phyloP scores from a whole-genome alignment of 257 asterid genomes.

The Eucommia ulmoides region DNA sequence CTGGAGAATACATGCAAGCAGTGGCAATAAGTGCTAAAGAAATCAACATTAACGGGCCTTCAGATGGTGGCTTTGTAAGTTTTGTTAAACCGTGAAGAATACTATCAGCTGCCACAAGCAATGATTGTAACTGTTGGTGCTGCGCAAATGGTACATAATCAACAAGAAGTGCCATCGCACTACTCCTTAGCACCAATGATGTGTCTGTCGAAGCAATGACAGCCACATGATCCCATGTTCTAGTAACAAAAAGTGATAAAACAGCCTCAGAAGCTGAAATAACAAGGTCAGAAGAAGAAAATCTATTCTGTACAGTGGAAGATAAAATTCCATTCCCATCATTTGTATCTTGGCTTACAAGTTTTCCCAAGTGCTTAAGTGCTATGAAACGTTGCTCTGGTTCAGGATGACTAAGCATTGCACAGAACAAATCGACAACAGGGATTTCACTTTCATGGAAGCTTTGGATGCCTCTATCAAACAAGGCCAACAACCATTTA shows the following conservation, averaged over 20 bases:
- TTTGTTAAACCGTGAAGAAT: constrained; percentile 59
- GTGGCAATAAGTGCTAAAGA: constrained; percentile 74
- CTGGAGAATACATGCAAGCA: constrained; percentile 68
- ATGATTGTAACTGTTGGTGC: constrained; percentile 53
- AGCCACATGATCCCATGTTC: constrained; percentile 79
- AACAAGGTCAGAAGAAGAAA: constrained; percentile 23
- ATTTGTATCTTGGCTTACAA: constrained; percentile 47
- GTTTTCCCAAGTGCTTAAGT: constrained; percentile 64
- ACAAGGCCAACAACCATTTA: constrained; percentile 46
- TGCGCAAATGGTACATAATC: constrained; percentile 59
- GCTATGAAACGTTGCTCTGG: constrained; percentile 92
- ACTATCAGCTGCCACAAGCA: constrained; percentile 75
- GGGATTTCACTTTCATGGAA: constrained; percentile 42
- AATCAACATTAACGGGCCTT: constrained; percentile 58
- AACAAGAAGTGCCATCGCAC: constrained; percentile 64
- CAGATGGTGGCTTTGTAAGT: constrained; percentile 47
- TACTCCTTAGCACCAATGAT: constrained; percentile 59
- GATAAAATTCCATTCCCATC: constrained; percentile 31
- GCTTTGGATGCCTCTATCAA: constrained; percentile 46
- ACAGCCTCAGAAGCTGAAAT: constrained; percentile 33
- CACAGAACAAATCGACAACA: constrained; percentile 49
- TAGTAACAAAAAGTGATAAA: constrained; percentile 46
- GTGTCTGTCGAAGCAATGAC: constrained; percentile 68
- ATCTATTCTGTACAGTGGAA: constrained; percentile 21
- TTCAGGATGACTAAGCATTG: constrained; percentile 79